Conservation (phyloP, 139 green algal genomes). For the Trebouxia sp. region DNA sequence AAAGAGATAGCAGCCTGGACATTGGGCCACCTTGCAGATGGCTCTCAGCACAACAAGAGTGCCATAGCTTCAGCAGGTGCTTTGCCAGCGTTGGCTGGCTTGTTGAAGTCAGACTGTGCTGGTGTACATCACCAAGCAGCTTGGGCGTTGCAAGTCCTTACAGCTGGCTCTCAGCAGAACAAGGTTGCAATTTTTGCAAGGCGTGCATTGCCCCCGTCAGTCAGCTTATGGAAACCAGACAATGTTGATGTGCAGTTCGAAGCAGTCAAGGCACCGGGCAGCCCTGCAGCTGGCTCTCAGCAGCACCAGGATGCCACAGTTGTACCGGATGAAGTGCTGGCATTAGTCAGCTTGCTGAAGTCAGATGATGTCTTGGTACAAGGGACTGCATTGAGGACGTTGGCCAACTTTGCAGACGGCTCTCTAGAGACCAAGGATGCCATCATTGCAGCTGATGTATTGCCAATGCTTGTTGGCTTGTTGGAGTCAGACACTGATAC, state of each 20-base stretch:
- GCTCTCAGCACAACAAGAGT: not conserved
- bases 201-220: not conserved
- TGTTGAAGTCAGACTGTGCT: too few species aligned
- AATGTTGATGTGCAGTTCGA: not conserved
- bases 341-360: not conserved
- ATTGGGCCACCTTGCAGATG: not conserved
- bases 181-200: not conserved
- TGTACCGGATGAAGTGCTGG: not conserved
- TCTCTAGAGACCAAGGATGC: not conserved
- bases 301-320: not conserved
- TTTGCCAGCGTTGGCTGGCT: too few species aligned
- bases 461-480: too few species aligned
- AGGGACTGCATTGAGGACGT: not conserved
- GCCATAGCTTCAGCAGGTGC: not conserved
- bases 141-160: too few species aligned
- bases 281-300: not conserved
- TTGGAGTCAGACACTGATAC: too few species aligned
- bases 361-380: not conserved
- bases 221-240: not conserved
- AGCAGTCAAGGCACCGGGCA: not conserved
- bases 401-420: not conserved
- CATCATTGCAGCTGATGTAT: not conserved
- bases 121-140: too few species aligned
- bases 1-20: not conserved
- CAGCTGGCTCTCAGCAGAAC: not conserved